These are phyloP conservation scores for Trypanosoma boissoni DNA, from an alignment of 208 protist species.

Conservation along the genomic window DNA sequence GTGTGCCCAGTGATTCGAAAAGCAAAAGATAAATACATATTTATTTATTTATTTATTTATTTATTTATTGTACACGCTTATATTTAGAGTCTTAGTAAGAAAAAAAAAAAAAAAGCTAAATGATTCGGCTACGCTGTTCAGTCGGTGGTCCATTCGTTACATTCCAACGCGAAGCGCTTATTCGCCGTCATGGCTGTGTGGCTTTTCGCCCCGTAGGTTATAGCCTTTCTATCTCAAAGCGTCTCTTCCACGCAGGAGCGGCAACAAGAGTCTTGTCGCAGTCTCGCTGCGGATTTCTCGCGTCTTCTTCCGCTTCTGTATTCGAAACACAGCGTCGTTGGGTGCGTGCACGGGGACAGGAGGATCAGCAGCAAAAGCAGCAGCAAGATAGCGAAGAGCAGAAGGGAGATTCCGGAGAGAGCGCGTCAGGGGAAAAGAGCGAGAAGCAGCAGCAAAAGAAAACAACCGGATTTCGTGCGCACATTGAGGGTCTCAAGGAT, in stretches of 20 bases:
- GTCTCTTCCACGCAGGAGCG: constrained; percentile 2
- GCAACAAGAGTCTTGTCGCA: too few relatives aligned
- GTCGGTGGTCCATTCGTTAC: constrained; percentile 6
- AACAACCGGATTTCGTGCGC: constrained; percentile 42
- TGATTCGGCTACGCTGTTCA: constrained; percentile 25
- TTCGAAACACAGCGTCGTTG: constrained; percentile 20
- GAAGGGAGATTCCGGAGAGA: constrained; percentile 27
- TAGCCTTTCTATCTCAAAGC: constrained; percentile 1
- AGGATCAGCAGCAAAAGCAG: background rate
- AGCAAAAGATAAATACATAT: too few relatives aligned
- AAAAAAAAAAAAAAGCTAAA: constrained; percentile 1
- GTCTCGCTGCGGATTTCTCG: too few relatives aligned
- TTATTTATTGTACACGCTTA: too few relatives aligned
- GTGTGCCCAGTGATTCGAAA: too few relatives aligned
- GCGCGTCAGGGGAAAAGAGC: constrained; percentile 13
- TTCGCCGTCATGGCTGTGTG: constrained; percentile 5
- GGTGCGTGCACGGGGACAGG: constrained; percentile 26
- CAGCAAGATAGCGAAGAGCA: constrained; percentile 18
- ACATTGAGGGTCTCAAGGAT: constrained; percentile 58
- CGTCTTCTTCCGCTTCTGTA: constrained; percentile 3
- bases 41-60: too few relatives aligned
- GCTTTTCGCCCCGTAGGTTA: constrained; percentile 14
- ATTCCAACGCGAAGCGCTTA: constrained; percentile 16
- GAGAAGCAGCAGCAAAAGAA: constrained; percentile 15
- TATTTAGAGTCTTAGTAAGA: too few relatives aligned